Base-by-base conservation (phyloP, 805 yeast genomes). In the Yueomyces sp. region DNA sequence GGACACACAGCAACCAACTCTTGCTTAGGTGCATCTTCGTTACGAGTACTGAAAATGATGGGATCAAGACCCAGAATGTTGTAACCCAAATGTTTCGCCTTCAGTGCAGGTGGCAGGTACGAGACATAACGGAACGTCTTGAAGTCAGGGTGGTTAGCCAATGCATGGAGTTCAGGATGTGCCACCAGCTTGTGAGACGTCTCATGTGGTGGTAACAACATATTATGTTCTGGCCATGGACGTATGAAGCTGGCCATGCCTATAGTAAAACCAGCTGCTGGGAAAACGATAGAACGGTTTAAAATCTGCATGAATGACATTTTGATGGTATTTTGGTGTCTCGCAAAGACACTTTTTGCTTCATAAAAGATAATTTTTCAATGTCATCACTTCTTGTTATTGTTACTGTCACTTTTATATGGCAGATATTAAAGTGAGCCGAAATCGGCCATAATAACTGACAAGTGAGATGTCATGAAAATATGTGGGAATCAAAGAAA, bases 61-160 rank as follows among this genome's bases (percentile, higher is more conserved):
- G 95, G 95, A 53, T 85, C 94, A 28, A 84, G 74, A 44, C 81
- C 85, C 48, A 84, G 64, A 30, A 30, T 9, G 6, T 6, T 30
- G 9, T 6, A 30, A 30, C 33, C 33, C 6, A 30, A 6, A 30
- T 30, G 33, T 6, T 6, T 30, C 6, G 33, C 33, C 9, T 9
- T 30, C 6, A 30, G 9, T 6, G 6, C 9, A 6, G 33, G 33
- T 6, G 9, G 6, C 33, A 30, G 6, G 6, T 6, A 6, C 6
- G 6, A 6, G 6, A 9, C 33, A 30, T 30, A 30, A 6, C 33
- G 6, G 9, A 30, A 30, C 9, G 33, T 30, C 33, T 30, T 30
- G 9, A 30, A 30, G 6, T 6, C 9, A 6, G 33, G 33, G 6
- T 30, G 33, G 33, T 6, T 6, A 6, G 6, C 33, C 4, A 30